Percentiles rank a stretch among this genome's conserved stretches.
phyloP scores from a whole-genome alignment of 2,329 filamentous ascomycete species.

The Alternaria triticimaculans region DNA sequence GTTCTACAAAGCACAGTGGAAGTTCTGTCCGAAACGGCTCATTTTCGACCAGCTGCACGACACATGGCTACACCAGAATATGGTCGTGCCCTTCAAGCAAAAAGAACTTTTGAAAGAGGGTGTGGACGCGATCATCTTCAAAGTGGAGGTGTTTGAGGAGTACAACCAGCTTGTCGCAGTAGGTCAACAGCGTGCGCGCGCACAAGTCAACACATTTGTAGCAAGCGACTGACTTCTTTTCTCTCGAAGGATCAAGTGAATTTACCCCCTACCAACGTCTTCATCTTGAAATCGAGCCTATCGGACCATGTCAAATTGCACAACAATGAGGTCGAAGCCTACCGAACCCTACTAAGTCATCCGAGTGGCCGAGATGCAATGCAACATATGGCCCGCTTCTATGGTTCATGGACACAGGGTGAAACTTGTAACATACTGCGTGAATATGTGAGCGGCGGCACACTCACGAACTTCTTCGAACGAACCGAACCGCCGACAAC shows the following conservation, averaged over 20 bases:
- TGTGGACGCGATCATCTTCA: neutral
- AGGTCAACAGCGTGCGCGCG: neutral
- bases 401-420: constrained; percentile 24
- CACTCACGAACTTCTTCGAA: constrained; percentile 41
- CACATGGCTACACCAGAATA: neutral
- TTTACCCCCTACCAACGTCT: constrained; percentile 4
- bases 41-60: neutral
- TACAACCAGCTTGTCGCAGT: constrained; percentile 13
- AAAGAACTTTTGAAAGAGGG: neutral
- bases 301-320: constrained; percentile 7
- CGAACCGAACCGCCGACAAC: constrained; percentile 28
- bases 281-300: constrained; percentile 24
- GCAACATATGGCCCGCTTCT: constrained; percentile 15
- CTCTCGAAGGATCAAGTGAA: neutral
- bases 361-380: neutral
- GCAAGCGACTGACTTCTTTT: neutral
- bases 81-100: constrained; percentile 15
- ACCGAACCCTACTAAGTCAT: constrained; percentile 5
- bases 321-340: constrained; percentile 20
- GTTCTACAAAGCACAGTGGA: constrained; percentile 24
- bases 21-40: constrained; percentile 14
- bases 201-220: accelerated
- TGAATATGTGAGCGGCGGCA: constrained; percentile 44
- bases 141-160: constrained; percentile 12
- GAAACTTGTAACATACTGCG: constrained; percentile 43